A percentile compares a stretch with the other conserved stretches of the same genome.
Conservation (phyloP, 202 grass and related monocot species). For the Setaria italica region DNA sequence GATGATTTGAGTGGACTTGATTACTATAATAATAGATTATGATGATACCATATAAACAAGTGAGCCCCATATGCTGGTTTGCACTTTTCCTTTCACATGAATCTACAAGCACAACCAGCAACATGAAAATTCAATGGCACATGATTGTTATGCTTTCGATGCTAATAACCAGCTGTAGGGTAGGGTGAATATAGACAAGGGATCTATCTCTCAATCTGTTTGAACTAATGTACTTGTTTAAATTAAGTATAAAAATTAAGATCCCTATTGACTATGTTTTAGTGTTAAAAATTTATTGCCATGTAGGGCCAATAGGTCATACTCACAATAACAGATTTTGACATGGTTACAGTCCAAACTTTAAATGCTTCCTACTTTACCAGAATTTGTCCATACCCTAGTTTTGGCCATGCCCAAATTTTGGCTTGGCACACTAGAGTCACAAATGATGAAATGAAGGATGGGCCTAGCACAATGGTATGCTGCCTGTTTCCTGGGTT, state of each 20-base stretch:
- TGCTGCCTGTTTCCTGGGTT: background rate
- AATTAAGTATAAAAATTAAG: background rate
- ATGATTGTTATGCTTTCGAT: background rate
- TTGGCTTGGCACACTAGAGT: constrained; percentile 16
- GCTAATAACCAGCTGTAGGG: background rate
- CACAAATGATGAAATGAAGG: background rate
- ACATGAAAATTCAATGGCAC: constrained; percentile 13
- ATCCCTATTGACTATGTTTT: background rate
- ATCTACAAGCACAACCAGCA: background rate
- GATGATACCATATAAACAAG: background rate
- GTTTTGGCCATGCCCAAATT: background rate
- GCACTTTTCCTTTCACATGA: background rate
- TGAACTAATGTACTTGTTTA: background rate
- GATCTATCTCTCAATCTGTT: background rate
- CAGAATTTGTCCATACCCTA: background rate
- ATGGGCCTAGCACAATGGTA: background rate
- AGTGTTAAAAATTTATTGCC: background rate
- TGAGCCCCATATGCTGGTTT: constrained; percentile 11
- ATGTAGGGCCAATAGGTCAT: background rate
- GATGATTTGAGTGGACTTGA: background rate
- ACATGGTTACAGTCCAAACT: background rate
- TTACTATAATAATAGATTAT: constrained; percentile 7
- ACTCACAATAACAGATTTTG: background rate
- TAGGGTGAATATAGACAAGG: background rate
- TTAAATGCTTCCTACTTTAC: background rate